Conservation (phyloP, 2,329 filamentous ascomycete genomes). For the Stemphylium vesicarium region DNA sequence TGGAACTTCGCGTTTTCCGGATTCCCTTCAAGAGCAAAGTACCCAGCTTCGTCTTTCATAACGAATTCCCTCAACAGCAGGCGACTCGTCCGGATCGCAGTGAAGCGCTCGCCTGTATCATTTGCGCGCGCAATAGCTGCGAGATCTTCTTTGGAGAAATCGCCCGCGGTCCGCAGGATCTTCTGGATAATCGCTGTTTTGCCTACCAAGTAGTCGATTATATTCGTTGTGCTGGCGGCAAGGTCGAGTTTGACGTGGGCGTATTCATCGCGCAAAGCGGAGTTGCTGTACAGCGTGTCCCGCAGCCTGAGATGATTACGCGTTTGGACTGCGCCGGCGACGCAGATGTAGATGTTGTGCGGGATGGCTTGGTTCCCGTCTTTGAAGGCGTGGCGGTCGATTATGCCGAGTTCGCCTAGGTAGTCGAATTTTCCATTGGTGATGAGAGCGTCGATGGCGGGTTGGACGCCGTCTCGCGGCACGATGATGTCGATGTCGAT, state of each 20-base stretch:
- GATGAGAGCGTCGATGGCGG: slow-evolving; percentile 40
- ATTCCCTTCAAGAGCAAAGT: slow-evolving; percentile 33
- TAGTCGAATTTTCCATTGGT: slow-evolving; percentile 42
- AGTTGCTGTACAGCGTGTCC: slow-evolving; percentile 42
- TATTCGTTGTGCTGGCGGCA: slow-evolving; percentile 23
- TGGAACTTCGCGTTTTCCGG: slow-evolving; percentile 40
- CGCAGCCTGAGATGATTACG: slow-evolving; percentile 50
- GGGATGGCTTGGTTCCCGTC: slow-evolving; percentile 34
- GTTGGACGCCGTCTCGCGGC: slow-evolving; percentile 28
- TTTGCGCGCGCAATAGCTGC: slow-evolving; percentile 25
- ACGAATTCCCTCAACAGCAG: slow-evolving; percentile 38
- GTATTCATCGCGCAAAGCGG: slow-evolving; percentile 41
- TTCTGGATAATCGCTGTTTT: slow-evolving; percentile 30
- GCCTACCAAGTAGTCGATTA: slow-evolving; percentile 29
- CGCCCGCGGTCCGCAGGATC: slow-evolving; percentile 22
- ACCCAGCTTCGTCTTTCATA: slow-evolving; percentile 24
- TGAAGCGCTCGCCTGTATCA: slow-evolving; percentile 19
- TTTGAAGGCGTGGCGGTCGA: slow-evolving; percentile 45
- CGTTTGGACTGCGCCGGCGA: slow-evolving; percentile 42
- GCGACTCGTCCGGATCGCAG: slow-evolving; percentile 29
- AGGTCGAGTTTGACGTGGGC: slow-evolving; percentile 29
- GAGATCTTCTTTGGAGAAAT: slow-evolving; percentile 28
- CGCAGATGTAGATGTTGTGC: slow-evolving; percentile 48
- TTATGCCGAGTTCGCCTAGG: slow-evolving; percentile 46
- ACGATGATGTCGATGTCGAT: slow-evolving; percentile 49